Conservation (phyloP, 805 yeast genomes). For the Pichia pseudocactophila region DNA sequence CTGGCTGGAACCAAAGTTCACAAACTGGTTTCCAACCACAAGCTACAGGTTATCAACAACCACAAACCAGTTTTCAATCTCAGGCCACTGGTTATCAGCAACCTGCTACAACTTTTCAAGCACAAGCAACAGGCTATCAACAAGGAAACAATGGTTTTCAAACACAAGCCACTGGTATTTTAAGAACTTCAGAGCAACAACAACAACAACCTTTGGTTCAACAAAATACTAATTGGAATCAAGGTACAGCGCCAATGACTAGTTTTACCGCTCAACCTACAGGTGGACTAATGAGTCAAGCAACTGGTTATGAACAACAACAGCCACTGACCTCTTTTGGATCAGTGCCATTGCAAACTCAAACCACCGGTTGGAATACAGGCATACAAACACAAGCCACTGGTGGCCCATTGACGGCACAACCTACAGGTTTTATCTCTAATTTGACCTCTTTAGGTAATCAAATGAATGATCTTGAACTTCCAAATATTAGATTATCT, state of each 20-base stretch:
- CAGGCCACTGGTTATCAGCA: slow-evolving; percentile 28
- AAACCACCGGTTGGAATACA: slow-evolving; percentile 33
- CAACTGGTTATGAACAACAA: slow-evolving; percentile 13
- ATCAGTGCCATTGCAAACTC: slow-evolving; percentile 26
- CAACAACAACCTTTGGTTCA: slow-evolving; percentile 15
- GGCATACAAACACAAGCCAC: slow-evolving; percentile 13
- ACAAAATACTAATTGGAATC: slow-evolving; percentile 34
- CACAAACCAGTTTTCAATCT: slow-evolving; percentile 2
- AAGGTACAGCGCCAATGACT: slow-evolving; percentile 16
- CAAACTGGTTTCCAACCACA: slow-evolving; percentile 22
- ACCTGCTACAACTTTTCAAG: background rate
- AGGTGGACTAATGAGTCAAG: slow-evolving; percentile 8
- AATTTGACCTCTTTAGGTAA: slow-evolving; percentile 14
- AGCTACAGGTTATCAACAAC: slow-evolving; percentile 26
- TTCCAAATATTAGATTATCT: slow-evolving; percentile 70
- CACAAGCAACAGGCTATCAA: slow-evolving; percentile 13
- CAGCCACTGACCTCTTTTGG: slow-evolving; percentile 33
- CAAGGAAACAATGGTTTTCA: slow-evolving; percentile 19
- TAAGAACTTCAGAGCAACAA: slow-evolving; percentile 29
- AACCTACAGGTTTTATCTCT: slow-evolving; percentile 40
- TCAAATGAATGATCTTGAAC: slow-evolving; percentile 45
- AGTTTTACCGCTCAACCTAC: slow-evolving; percentile 21
- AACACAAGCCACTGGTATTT: slow-evolving; percentile 26
- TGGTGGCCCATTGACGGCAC: slow-evolving; percentile 27
- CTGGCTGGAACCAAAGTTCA: slow-evolving; percentile 30